Conservation (phyloP, 306 rosid species). For the Alnus glutinosa region DNA sequence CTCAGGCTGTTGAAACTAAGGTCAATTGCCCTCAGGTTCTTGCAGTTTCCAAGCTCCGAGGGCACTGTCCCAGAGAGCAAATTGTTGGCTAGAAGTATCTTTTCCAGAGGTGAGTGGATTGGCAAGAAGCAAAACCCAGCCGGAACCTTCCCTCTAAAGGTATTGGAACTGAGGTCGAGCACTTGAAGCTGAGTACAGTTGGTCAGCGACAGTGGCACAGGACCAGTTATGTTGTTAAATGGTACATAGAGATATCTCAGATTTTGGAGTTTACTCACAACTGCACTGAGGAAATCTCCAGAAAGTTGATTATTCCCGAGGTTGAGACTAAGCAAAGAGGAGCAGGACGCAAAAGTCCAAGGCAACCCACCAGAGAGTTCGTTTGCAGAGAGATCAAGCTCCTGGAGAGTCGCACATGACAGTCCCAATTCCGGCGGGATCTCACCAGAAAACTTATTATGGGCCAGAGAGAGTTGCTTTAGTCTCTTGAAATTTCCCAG, state of each 20-base stretch:
- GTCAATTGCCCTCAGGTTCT: conserved; percentile 50
- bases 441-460: conserved; percentile 48
- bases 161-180: conserved; percentile 66
- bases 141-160: conserved; percentile 52
- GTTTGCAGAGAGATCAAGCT: conserved; percentile 61
- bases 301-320: conserved; percentile 55
- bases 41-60: conserved; percentile 54
- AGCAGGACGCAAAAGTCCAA: conserved; percentile 45
- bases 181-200: conserved; percentile 49
- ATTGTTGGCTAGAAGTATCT: conserved; percentile 57
- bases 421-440: conserved; percentile 52
- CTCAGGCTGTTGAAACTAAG: conserved; percentile 67
- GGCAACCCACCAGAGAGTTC: conserved; percentile 60
- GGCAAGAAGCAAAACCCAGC: conserved; percentile 42
- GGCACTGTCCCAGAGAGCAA: conserved; percentile 54
- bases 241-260: conserved; percentile 50
- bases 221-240: conserved; percentile 67
- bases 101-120: conserved; percentile 39
- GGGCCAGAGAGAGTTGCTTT: conserved; percentile 46
- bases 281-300: conserved; percentile 46
- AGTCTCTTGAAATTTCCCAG: conserved; percentile 44
- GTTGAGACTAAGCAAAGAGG: conserved; percentile 47
- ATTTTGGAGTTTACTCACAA: conserved; percentile 43
- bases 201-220: conserved; percentile 51
- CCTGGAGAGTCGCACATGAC: conserved; percentile 44